Evolutionary conservation across 345 rosid genomes (phyloP).

Genomic region (Populus pruinosa): DNA sequence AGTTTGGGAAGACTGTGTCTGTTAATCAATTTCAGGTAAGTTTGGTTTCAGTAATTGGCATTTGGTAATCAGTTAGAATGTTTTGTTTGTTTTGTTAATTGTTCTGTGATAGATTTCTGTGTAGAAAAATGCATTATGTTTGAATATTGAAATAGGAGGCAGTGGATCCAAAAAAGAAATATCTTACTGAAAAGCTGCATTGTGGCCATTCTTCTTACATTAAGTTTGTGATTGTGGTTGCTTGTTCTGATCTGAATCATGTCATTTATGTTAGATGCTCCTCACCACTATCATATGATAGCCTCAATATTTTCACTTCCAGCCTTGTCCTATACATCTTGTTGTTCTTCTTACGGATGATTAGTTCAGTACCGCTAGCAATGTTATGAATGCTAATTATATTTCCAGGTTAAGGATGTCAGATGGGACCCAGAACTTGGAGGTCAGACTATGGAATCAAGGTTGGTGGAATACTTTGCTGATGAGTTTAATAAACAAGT

Average conservation of each 20-base stretch:
- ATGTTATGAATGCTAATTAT: slow-evolving; percentile 12
- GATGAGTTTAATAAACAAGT: slow-evolving; percentile 93
- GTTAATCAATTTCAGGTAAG: slow-evolving; percentile 92
- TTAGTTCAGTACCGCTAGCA: neutral
- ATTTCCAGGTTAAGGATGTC: slow-evolving; percentile 85
- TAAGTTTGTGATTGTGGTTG: neutral
- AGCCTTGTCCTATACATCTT: neutral
- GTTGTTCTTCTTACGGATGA: neutral
- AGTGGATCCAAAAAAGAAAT: neutral
- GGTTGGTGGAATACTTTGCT: slow-evolving; percentile 83
- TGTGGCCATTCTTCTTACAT: neutral
- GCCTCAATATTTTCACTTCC: neutral
- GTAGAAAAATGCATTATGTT: neutral
- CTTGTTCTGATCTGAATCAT: neutral
- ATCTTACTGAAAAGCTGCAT: neutral
- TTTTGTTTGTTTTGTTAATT: neutral
- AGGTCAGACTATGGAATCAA: slow-evolving; percentile 84
- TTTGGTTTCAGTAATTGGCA: neutral
- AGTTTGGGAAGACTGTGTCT: slow-evolving; percentile 81
- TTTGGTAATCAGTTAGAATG: neutral
- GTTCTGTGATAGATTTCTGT: neutral
- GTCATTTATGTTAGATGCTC: neutral
- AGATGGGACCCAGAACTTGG: slow-evolving; percentile 96
- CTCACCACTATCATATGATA: neutral
- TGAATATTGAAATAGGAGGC: neutral